Base-by-base conservation (phyloP, 805 yeast genomes). In the Blastobotrys peoriensis region DNA sequence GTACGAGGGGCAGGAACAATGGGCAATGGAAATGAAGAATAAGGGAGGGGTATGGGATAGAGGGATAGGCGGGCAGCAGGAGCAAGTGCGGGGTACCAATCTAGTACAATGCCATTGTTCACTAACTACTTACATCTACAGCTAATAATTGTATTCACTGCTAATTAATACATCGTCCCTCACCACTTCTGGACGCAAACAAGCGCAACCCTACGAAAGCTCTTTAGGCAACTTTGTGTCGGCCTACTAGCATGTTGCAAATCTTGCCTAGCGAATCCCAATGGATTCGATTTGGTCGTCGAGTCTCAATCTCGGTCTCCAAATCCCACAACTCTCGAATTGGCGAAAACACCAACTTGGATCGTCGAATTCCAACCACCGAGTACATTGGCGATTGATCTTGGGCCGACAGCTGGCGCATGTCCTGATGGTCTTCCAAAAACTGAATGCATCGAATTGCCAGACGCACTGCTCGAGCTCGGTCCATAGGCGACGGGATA, bases 401-500 rank as follows among this genome's bases (percentile, higher is more conserved):
- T 10, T 27, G 40, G n/a, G 36, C 22, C 19, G 34, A 36, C 37
- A 41, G 41, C 3, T 35, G 17, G n/a, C 53, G 49, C 4, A 44
- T 33, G 6, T 20, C 45, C 37, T 57, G 63, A 48, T 62, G 49
- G 20, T 79, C 73, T 65, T 93, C 98, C 52, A 91, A 78, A 64
- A 86, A 93, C 63, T 87, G 83, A 46, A 89, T 81, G 46, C 96
- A 87, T 66, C 81, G 83, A 54, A 91, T 83, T 3, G 96, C 96
- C 63, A 83, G 83, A 62, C 98, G 78, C 4, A 89, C 81, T 4
- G 95, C 96, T 52, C 82, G 76, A 33, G 88, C 81, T 64, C 98
- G 79, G 63, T 93, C 98, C 70, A 89, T 84, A 4, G 98, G 87
- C 5, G 96, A 82, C 41, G 98, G 98, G 43, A 79, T 76, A 48